Percentiles rank a stretch among this genome's conserved stretches.
Conservation (phyloP, 1,284 basidiomycete species). For the Marasmius sp. region DNA sequence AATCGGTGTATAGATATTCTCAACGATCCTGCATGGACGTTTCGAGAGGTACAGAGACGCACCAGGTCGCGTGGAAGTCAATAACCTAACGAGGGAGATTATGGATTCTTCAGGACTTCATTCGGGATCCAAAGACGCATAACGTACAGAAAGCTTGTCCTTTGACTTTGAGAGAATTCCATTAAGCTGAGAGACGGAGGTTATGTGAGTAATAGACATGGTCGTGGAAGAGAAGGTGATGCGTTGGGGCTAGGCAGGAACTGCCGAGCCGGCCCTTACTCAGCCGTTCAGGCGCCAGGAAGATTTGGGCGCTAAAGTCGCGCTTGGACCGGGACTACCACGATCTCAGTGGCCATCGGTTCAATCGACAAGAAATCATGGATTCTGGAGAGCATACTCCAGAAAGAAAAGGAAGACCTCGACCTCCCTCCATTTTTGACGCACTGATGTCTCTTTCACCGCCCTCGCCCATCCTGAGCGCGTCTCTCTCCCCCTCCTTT, state of each 20-base stretch:
- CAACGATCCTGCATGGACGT: constrained; percentile 10
- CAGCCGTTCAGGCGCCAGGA: background rate
- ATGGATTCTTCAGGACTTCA: background rate
- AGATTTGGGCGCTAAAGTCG: too few relatives aligned
- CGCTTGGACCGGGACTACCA: too few relatives aligned
- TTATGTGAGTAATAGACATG: constrained; percentile 64
- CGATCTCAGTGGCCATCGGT: background rate
- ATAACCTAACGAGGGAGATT: constrained; percentile 55
- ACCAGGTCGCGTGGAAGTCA: constrained; percentile 83
- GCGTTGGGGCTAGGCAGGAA: background rate
- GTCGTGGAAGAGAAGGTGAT: constrained; percentile 1
- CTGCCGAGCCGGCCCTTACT: background rate
- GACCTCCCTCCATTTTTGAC: constrained; percentile 6
- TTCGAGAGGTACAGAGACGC: constrained; percentile 15
- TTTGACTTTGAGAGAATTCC: constrained; percentile 56
- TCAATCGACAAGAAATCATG: background rate
- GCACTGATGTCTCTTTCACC: background rate
- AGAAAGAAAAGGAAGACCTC: background rate
- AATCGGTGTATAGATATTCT: background rate
- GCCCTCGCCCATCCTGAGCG: constrained; percentile 7
- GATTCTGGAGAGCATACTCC: background rate
- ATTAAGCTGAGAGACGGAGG: constrained; percentile 61
- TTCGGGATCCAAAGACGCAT: background rate
- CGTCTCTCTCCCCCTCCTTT: background rate
- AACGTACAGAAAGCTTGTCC: constrained; percentile 63